phyloP scores from a whole-genome alignment of 2,329 filamentous ascomycete species.

The Xylaria sp. region DNA sequence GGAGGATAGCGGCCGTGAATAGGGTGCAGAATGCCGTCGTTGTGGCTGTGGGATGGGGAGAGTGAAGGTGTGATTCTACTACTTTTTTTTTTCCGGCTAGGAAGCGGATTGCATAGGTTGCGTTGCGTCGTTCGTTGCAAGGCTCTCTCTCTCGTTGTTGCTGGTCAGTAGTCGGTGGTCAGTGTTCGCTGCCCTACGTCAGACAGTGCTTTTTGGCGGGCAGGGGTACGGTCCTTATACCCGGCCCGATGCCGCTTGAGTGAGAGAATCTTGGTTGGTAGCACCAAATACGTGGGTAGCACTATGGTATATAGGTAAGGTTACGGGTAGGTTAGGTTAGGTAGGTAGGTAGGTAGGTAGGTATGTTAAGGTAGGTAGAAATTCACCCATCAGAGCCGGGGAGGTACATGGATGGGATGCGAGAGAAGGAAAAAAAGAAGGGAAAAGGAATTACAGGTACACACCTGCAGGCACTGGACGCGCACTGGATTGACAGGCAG shows the following conservation, averaged over 20 bases:
- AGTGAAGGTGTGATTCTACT: constrained; percentile 22
- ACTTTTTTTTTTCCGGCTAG: constrained; percentile 21
- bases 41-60: constrained; percentile 18
- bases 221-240: constrained; percentile 23
- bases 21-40: constrained; percentile 24
- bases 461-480: too few relatives aligned
- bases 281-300: too few relatives aligned
- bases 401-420: too few relatives aligned
- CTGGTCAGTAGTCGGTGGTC: constrained; percentile 24
- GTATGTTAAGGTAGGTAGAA: too few relatives aligned
- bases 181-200: constrained; percentile 25
- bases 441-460: too few relatives aligned
- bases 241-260: constrained; percentile 6
- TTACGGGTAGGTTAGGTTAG: neutral
- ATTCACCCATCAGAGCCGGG: too few relatives aligned
- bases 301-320: too few relatives aligned
- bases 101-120: constrained; percentile 29
- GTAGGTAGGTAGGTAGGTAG: neutral
- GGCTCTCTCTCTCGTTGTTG: constrained; percentile 15
- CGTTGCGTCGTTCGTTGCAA: constrained; percentile 28
- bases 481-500: too few relatives aligned
- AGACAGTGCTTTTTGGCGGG: constrained; percentile 21
- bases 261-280: too few relatives aligned
- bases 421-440: too few relatives aligned
- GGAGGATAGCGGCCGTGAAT: too few relatives aligned